phyloP scores from a whole-genome alignment of 2,329 filamentous ascomycete genomes.

The Aspergillus tubingensis region DNA sequence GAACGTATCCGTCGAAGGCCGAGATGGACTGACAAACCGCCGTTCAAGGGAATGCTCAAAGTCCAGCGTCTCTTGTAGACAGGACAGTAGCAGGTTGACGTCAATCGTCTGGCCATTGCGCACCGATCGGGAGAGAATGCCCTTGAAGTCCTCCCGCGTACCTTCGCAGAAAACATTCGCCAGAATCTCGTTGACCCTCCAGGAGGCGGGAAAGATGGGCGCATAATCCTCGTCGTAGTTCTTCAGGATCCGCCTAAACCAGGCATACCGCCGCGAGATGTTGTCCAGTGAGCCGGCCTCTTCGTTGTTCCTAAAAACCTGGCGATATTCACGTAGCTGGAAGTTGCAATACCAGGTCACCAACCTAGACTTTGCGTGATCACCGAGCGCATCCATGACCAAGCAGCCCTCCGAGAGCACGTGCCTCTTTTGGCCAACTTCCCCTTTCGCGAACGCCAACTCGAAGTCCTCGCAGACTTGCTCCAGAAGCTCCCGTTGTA shows the following conservation, averaged over 20 bases:
- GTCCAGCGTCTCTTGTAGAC: slow-evolving; percentile 91
- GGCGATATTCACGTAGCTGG: slow-evolving; percentile 89
- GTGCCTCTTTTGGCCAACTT: slow-evolving; percentile 68
- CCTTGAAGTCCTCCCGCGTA: slow-evolving; percentile 92
- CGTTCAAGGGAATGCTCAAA: slow-evolving; percentile 92
- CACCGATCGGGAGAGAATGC: slow-evolving; percentile 85
- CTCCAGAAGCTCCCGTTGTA: slow-evolving; percentile 89
- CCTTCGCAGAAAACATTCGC: slow-evolving; percentile 93
- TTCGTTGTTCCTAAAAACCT: slow-evolving; percentile 93
- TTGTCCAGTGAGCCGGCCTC: slow-evolving; percentile 96
- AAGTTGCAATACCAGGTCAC: slow-evolving; percentile 99
- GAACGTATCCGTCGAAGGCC: slow-evolving; percentile 85
- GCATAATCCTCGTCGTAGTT: slow-evolving; percentile 93
- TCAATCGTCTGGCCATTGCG: slow-evolving; percentile 79
- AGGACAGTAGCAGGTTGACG: slow-evolving; percentile 83
- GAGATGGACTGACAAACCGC: slow-evolving; percentile 70
- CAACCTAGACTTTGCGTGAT: slow-evolving; percentile 76
- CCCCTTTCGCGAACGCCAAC: slow-evolving; percentile 85
- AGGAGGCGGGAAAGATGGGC: slow-evolving; percentile 79
- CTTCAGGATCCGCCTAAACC: slow-evolving; percentile 95
- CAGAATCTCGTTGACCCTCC: slow-evolving; percentile 87
- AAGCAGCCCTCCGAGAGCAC: slow-evolving; percentile 83
- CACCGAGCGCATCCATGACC: slow-evolving; percentile 92
- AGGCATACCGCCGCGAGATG: slow-evolving; percentile 89
- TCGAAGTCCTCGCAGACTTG: slow-evolving; percentile 99